Conservation (phyloP, 805 yeast genomes). For the Wickerhamomyces tratensis region DNA sequence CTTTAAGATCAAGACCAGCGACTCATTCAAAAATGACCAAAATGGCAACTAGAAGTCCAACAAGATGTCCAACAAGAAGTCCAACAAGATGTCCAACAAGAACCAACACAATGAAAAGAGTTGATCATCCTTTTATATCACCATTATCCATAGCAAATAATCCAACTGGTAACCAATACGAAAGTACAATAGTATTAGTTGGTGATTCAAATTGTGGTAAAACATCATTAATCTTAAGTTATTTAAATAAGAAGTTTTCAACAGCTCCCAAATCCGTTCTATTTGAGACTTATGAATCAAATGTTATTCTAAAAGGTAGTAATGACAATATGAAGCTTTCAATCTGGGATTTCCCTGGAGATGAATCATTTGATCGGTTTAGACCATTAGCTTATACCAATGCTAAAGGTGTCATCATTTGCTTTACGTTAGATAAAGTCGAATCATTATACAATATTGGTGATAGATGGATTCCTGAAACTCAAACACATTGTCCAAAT, state of each 20-base stretch:
- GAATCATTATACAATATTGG: conserved; percentile 24
- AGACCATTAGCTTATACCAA: conserved; percentile 33
- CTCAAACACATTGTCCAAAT: conserved; percentile 27
- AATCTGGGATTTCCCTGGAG: conserved; percentile 35
- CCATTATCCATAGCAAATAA: background rate
- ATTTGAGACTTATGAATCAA: conserved; percentile 16
- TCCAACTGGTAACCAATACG: background rate
- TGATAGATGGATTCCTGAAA: conserved; percentile 35
- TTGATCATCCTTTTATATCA: background rate
- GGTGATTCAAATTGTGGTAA: conserved; percentile 21
- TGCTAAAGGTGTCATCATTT: conserved; percentile 27
- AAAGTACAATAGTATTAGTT: conserved; percentile 9
- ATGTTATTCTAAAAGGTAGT: conserved; percentile 4
- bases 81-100: background rate
- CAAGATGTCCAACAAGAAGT: background rate
- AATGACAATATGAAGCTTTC: conserved; percentile 20
- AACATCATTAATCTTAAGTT: conserved; percentile 13
- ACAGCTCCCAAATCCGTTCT: conserved; percentile 1
- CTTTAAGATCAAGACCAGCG: too few species aligned
- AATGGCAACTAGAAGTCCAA: too few species aligned
- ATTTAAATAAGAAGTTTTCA: conserved; percentile 8
- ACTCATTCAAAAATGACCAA: too few species aligned
- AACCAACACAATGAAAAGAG: background rate
- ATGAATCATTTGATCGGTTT: conserved; percentile 27
- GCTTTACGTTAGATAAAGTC: conserved; percentile 26